Percentiles rank a stretch among this genome's conserved stretches.
Evolutionary conservation across 1,284 basidiomycete genomes (phyloP).

Genomic region (Leucoagaricus sp.): DNA sequence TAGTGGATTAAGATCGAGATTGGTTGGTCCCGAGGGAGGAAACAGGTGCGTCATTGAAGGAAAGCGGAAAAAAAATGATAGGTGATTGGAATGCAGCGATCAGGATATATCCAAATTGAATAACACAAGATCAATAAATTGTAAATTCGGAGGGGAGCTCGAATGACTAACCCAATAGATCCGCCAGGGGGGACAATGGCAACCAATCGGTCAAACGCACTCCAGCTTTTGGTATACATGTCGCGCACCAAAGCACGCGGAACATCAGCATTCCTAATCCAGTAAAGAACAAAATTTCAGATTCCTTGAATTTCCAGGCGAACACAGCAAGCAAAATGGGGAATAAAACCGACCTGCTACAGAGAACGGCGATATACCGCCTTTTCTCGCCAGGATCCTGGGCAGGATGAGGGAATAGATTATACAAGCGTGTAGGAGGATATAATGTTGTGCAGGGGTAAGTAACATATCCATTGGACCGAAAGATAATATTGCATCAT

Average conservation of each 20-base stretch:
- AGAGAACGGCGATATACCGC: conserved; percentile 68
- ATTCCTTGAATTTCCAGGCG: not conserved
- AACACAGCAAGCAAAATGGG: not conserved
- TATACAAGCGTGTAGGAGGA: conserved; percentile 71
- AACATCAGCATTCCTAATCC: conserved; percentile 76
- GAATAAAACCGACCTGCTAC: conserved; percentile 55
- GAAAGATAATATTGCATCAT: conserved; percentile 72
- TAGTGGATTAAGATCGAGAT: not conserved
- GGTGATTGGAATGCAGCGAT: conserved; percentile 8
- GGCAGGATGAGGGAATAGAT: conserved; percentile 73
- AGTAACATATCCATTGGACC: conserved; percentile 78
- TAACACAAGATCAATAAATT: not conserved
- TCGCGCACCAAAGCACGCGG: conserved; percentile 81
- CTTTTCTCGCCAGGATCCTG: conserved; percentile 72
- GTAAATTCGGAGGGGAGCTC: not conserved
- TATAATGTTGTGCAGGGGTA: conserved; percentile 69
- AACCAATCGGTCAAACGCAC: conserved; percentile 80
- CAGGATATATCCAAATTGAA: not conserved
- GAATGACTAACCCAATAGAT: conserved; percentile 68
- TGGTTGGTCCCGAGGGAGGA: not conserved
- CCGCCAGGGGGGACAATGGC: conserved; percentile 86
- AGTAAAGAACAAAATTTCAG: not conserved
- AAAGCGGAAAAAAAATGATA: not conserved
- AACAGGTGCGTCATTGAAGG: conserved; percentile 1
- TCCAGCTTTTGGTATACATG: conserved; percentile 90